These are phyloP conservation scores for Rhodotorula sp. DNA, from an alignment of 1,284 basidiomycete species.

Conservation along the genomic window DNA sequence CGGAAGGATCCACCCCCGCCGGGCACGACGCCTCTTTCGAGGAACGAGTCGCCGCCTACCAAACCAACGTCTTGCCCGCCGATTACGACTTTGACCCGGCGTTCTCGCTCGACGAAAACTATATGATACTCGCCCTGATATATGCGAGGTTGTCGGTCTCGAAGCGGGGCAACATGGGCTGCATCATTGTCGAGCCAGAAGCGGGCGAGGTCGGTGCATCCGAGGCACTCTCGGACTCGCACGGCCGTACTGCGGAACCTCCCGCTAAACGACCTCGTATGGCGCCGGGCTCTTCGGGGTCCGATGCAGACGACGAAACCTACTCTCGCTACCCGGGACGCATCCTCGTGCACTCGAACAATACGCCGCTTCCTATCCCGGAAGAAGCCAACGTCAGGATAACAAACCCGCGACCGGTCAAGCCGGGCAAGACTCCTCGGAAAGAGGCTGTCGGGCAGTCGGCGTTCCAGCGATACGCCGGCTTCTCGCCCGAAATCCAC, in stretches of 20 bases:
- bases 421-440: background rate
- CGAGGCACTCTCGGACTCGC: background rate
- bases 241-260: background rate
- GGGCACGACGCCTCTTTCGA: background rate
- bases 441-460: slow-evolving; percentile 10
- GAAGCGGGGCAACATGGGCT: slow-evolving; percentile 37
- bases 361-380: slow-evolving; percentile 30
- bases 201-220: background rate
- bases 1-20: background rate
- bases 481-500: slow-evolving; percentile 36
- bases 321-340: slow-evolving; percentile 22
- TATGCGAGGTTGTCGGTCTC: slow-evolving; percentile 26
- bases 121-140: slow-evolving; percentile 27
- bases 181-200: slow-evolving; percentile 26
- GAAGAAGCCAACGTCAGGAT: background rate
- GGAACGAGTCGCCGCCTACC: slow-evolving; percentile 15
- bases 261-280: slow-evolving; percentile 6
- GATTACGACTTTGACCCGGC: slow-evolving; percentile 21
- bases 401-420: background rate
- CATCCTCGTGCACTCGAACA: slow-evolving; percentile 39
- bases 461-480: slow-evolving; percentile 17
- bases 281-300: background rate
- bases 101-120: slow-evolving; percentile 30
- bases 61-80: slow-evolving; percentile 18
- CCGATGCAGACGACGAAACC: background rate